phyloP scores from a whole-genome alignment of 495 filamentous ascomycete genomes.

The Niebla homalea region DNA sequence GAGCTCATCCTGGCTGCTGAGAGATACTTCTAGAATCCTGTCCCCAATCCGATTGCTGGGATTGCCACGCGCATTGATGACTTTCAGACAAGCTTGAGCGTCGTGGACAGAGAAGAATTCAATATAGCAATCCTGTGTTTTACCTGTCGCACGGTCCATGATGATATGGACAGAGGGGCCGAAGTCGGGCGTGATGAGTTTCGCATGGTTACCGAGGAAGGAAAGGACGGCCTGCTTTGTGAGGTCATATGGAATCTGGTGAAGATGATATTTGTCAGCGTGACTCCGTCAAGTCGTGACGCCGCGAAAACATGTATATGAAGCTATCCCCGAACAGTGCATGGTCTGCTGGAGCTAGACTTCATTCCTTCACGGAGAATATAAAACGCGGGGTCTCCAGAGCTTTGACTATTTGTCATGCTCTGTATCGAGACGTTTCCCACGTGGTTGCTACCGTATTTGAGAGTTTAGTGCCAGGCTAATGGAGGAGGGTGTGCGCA shows the following conservation, averaged over 20 bases:
- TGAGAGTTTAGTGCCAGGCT: no score
- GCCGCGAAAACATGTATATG: no score
- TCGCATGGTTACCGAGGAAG: constrained; percentile 54
- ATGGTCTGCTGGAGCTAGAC: no score
- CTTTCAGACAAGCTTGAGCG: constrained; percentile 39
- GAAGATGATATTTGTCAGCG: no score
- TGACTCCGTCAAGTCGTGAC: no score
- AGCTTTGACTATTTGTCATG: no score
- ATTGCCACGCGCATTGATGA: constrained; percentile 25
- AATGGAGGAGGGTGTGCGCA: no score
- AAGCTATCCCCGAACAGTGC: no score
- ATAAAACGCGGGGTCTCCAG: no score
- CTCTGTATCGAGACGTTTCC: no score
- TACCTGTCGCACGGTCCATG: constrained; percentile 65
- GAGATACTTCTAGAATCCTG: constrained; percentile 47
- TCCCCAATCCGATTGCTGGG: constrained; percentile 46
- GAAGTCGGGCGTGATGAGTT: constrained; percentile 36
- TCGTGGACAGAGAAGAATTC: constrained; percentile 46
- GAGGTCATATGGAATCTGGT: constrained; percentile 55
- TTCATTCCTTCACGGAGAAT: no score
- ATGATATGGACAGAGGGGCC: constrained; percentile 64
- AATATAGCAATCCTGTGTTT: constrained; percentile 65
- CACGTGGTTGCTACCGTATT: no score
- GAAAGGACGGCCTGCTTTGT: constrained; percentile 55
- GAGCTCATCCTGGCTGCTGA: constrained; percentile 46